Evolutionary conservation across 73 alveolate genomes (phyloP).

Genomic region (Uronychia setigera): DNA sequence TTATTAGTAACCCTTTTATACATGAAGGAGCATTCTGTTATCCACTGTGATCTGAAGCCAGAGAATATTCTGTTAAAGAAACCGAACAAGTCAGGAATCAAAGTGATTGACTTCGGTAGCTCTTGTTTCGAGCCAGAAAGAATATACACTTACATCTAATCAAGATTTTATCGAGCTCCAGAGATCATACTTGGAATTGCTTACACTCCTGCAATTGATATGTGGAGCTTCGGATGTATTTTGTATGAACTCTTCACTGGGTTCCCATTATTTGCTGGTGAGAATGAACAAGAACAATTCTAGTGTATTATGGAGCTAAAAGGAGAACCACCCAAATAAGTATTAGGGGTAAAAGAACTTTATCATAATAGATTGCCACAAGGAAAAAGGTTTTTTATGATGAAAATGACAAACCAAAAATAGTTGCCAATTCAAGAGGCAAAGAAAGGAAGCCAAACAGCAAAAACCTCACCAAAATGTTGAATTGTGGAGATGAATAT

Average conservation of each 20-base stretch:
- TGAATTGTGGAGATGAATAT: slow-evolving; percentile 31
- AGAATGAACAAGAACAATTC: slow-evolving; percentile 75
- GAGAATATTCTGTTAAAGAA: slow-evolving; percentile 82
- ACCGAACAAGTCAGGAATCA: slow-evolving; percentile 69
- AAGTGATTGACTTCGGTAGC: slow-evolving; percentile 89
- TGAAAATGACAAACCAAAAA: slow-evolving; percentile 39
- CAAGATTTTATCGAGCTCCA: slow-evolving; percentile 83
- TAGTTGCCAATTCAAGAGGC: slow-evolving; percentile 44
- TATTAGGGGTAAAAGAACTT: slow-evolving; percentile 15
- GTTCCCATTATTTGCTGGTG: slow-evolving; percentile 79
- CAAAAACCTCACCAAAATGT: slow-evolving; percentile 35
- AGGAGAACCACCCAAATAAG: slow-evolving; percentile 65
- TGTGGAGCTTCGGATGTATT: slow-evolving; percentile 91
- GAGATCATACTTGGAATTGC: slow-evolving; percentile 88
- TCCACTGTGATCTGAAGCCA: slow-evolving; percentile 93
- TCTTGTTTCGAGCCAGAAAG: slow-evolving; percentile 77
- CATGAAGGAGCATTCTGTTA: slow-evolving; percentile 42
- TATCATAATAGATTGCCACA: too few relatives aligned
- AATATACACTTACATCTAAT: slow-evolving; percentile 44
- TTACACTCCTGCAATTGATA: slow-evolving; percentile 81
- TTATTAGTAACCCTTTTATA: slow-evolving; percentile 38
- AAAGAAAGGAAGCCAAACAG: slow-evolving; percentile 40
- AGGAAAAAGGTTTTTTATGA: slow-evolving; percentile 55
- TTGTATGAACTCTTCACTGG: slow-evolving; percentile 82
- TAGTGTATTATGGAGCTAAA: slow-evolving; percentile 68